phyloP scores from a whole-genome alignment of 2,329 filamentous ascomycete genomes.

The Calonectria honghensis region DNA sequence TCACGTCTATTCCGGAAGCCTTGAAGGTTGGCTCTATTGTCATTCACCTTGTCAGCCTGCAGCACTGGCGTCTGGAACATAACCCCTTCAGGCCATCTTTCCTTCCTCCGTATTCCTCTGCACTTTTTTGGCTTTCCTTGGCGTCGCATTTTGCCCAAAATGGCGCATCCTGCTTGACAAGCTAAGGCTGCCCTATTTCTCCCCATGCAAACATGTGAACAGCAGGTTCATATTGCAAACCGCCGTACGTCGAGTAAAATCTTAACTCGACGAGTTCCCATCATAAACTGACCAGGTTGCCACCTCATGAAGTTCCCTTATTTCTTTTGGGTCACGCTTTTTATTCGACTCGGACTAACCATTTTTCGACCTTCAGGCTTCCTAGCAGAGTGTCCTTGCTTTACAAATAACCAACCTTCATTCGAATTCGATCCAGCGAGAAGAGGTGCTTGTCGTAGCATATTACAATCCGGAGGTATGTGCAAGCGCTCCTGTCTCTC shows the following conservation, averaged over 20 bases:
- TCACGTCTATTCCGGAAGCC: slow-evolving; percentile 31
- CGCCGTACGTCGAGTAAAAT: not conserved
- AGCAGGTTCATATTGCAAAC: not conserved
- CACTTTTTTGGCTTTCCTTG: not conserved
- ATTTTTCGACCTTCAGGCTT: not conserved
- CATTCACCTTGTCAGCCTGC: not conserved
- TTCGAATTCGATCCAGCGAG: slow-evolving; percentile 19
- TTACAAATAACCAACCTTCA: not conserved
- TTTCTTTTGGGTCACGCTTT: not conserved
- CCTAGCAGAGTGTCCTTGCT: not conserved
- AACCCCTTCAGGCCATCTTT: not conserved
- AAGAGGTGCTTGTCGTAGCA: slow-evolving; percentile 1
- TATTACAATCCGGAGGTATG: slow-evolving; percentile 25
- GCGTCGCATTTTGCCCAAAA: not conserved
- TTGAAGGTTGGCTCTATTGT: not conserved
- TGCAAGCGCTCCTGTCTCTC: not conserved
- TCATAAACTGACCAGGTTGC: not conserved
- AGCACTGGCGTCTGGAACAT: not conserved
- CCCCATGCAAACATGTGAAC: not conserved
- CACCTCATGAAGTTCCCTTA: not conserved
- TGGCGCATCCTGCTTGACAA: not conserved
- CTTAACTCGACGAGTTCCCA: not conserved
- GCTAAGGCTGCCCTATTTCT: not conserved
- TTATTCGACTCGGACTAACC: slow-evolving; percentile 4
- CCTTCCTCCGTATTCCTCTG: not conserved